Evolutionary conservation across 768 basidiomycete species (phyloP), one percentile per base, ranked within the genome.

Genomic region (Tremella yokohamensis): DNA sequence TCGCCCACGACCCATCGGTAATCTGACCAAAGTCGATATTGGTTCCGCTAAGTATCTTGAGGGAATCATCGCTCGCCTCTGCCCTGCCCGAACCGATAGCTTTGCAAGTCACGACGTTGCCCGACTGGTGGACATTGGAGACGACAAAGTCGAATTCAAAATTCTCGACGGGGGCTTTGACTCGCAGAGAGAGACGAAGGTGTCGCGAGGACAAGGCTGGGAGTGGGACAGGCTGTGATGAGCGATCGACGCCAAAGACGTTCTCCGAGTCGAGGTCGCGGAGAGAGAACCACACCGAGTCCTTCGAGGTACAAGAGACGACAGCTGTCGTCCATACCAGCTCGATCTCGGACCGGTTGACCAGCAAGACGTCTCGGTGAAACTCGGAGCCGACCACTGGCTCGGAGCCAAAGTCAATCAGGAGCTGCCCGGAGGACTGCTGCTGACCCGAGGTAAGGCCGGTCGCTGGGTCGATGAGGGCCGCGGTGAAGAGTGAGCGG

Each of bases 311-410:
- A 2, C 69, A 59, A 25, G 61, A 64, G 44, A 74, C 70, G 11
- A 68, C 66, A 6, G 62, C 60, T 8, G 66, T 69, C 20, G 58
- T 64, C 73, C 73, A 74, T 25, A 74, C 62, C 48, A 72, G 56
- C 49, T 74, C 73, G 44, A 72, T 65, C 49, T 68, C 73, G 9
- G 73, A 74, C 19, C 73, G 65, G 48, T 74, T 74, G 52, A 66
- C 64, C 29, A 74, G 55, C 16, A 71, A 42, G 48, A 69, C 66
- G 52, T 74, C 73, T 8, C 70, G 63, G 48, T 68, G 56, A 44
- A 70, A 68, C 19, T 62, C 54, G 9, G 59, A 53, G 13, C 70
- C 73, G 16, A 72, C 66, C 2, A 68, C 60, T n/a, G 68, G 56
- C 22, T 71, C 68, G 38, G 54, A 50, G 8, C 73, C 73, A 52